phyloP scores from a whole-genome alignment of 2,329 filamentous ascomycete species.

The Pyricularia grisea region DNA sequence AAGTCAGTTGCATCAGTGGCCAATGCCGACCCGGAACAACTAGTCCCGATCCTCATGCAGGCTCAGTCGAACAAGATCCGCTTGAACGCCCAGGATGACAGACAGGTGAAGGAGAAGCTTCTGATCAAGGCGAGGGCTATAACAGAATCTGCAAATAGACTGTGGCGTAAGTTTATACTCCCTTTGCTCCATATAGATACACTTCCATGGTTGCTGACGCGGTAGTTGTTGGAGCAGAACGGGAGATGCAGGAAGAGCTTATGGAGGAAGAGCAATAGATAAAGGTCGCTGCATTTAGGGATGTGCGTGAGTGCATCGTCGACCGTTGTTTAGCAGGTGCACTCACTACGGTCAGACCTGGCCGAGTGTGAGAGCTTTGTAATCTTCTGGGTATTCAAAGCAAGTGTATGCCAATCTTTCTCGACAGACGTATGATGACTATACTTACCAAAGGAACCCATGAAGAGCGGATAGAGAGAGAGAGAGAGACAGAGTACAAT shows the following conservation, averaged over 20 bases:
- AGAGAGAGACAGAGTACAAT: too few relatives aligned
- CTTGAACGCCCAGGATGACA: slow-evolving; percentile 44
- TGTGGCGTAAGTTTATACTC: slow-evolving; percentile 49
- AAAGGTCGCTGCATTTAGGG: not conserved
- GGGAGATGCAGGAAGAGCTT: slow-evolving; percentile 13
- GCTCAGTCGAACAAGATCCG: slow-evolving; percentile 58
- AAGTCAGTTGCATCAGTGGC: slow-evolving; percentile 58
- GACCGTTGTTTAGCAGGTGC: not conserved
- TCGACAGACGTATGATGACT: too few relatives aligned
- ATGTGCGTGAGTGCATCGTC: not conserved
- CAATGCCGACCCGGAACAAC: slow-evolving; percentile 56
- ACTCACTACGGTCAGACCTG: too few relatives aligned
- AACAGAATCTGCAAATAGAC: slow-evolving; percentile 54
- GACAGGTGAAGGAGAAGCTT: slow-evolving; percentile 55
- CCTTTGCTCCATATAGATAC: not conserved
- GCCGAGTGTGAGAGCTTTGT: too few relatives aligned
- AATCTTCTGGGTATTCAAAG: too few relatives aligned
- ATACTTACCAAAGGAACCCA: too few relatives aligned
- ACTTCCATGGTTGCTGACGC: not conserved
- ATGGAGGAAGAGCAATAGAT: slow-evolving; percentile 7
- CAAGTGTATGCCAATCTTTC: too few relatives aligned
- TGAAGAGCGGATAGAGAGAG: too few relatives aligned
- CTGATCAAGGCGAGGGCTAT: slow-evolving; percentile 59
- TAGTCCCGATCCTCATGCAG: slow-evolving; percentile 65
- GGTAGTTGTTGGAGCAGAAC: slow-evolving; percentile 5